phyloP scores from a whole-genome alignment of 805 yeast species.

The Kazachstania africana region DNA sequence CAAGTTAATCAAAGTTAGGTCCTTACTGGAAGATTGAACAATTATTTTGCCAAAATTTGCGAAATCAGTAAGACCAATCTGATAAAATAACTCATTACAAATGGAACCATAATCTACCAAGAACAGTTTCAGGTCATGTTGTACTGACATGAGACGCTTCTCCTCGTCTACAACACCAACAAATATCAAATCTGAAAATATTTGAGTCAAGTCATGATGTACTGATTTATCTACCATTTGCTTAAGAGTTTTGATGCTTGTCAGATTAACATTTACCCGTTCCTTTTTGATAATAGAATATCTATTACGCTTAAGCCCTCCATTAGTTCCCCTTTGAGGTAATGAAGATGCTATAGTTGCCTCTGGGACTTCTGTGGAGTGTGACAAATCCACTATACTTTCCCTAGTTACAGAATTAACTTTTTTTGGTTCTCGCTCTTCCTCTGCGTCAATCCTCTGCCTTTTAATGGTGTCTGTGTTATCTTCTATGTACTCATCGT shows the following conservation, averaged over 20 bases:
- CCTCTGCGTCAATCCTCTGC: neutral
- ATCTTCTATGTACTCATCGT: neutral
- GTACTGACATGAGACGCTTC: constrained; percentile 69
- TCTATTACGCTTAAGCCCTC: neutral
- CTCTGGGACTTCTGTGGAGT: neutral
- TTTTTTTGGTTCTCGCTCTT: constrained; percentile 1
- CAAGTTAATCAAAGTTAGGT: constrained; percentile 10
- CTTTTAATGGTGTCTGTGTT: neutral
- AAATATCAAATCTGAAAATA: constrained; percentile 58
- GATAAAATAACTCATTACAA: constrained; percentile 64
- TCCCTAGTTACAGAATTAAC: neutral
- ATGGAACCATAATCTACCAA: constrained; percentile 72
- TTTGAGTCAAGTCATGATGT: constrained; percentile 46
- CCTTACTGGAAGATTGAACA: constrained; percentile 18
- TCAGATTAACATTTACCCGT: constrained; percentile 36
- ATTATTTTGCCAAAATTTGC: constrained; percentile 62
- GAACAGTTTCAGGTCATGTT: constrained; percentile 65
- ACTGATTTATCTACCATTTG: constrained; percentile 35
- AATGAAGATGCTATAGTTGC: neutral
- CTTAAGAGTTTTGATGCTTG: constrained; percentile 49
- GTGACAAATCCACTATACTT: neutral
- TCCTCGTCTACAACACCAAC: constrained; percentile 74
- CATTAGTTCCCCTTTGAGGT: neutral
- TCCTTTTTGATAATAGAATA: constrained; percentile 16
- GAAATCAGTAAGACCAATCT: constrained; percentile 65